Base-by-base conservation (phyloP, 371 early-diverging fungal genomes). In the Gilbertella persicaria region DNA sequence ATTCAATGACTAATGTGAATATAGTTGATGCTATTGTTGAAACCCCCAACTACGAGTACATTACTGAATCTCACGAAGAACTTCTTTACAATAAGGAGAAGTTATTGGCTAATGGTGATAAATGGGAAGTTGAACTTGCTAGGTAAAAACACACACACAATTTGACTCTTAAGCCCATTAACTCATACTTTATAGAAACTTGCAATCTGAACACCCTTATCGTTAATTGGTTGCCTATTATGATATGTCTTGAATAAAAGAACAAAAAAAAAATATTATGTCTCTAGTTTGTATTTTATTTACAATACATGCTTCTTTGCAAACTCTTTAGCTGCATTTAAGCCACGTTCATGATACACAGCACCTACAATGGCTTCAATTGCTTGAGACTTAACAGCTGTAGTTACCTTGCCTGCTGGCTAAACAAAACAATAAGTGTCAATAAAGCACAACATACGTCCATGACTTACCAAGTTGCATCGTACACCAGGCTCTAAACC, bases 11-110 rank as follows among this genome's bases (percentile, higher is more conserved):
- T 8, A n/a, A n/a, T n/a, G n/a, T n/a, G n/a, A n/a, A n/a, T 50
- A 19, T 50, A 75, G 96, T 96, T 7, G 98, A 98, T 78, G 98
- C 98, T 53, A 98, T 98, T 78, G 98, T 98, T 17, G 98, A 98
- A 78, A 86, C 93, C 40, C 93, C 95, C 60, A 98, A 98, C 80
- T 96, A 93, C 73, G 98, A 98, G 72, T 95, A 89, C 71, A 85
- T 95, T 33, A 96, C 96, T 14, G 98, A 98, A 80, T 93, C 98
- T 38, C 94, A 92, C 74, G 98, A 98, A 74, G 93, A 92, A 67
- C 78, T 92, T 47, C 75, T 98, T 55, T 96, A 98, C 79, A 98
- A 96, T 84, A 97, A 96, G 87, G 96, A 98, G 68, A 98, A 98
- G 83, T 81, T 98, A 20, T 78, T 98, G 63, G 88, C 92, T 37